Evolutionary conservation across 805 yeast species (phyloP), one percentile per base, ranked within the genome.

Genomic region (Candida methanosorbosa): DNA sequence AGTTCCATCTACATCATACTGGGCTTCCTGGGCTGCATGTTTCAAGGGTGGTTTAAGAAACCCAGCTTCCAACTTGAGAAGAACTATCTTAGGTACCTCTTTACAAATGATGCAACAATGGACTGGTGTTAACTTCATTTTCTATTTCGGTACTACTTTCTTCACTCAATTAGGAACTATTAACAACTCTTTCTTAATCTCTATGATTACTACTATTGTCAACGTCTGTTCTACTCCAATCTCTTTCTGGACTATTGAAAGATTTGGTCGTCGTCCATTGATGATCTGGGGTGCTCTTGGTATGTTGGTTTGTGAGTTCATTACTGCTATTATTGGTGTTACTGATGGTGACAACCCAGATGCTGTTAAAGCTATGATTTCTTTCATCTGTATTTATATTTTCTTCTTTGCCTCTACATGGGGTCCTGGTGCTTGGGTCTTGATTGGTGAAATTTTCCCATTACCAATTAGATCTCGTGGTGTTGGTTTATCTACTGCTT

Each of bases 351-450:
- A 43, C 14, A 49, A 52, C 41, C 36, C 34, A 2, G 39, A 41
- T 15, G 55, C 62, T 19, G 59, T 52, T 36, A 42, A 39, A 29
- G 62, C 60, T 15, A 53, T 58, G 58, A 50, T 59, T 40, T 38
- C 62, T 9, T 67, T 73, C 49, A 63, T 71, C 37, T 73, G 78
- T 52, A 54, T 68, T 27, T 84, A 80, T 53, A 78, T 84, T 45
- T 76, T 79, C 36, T 78, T 78, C 54, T 81, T 81, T 62, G 94
- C 92, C 8, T 68, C 84, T 4, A 72, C 90, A 18, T 84, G 92
- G 90, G 90, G 90, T 54, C 87, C 92, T 27, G 75, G 72, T 40
- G 76, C 74, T 27, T 83, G 90, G 88, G 83, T 74, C 32, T 56
- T 72, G 36, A 57, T 63, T 47, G 75, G 77, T 47, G 81, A 74